Evolutionary conservation across 2,329 filamentous ascomycete species (phyloP).

Genomic region (Apiospora koreana): DNA sequence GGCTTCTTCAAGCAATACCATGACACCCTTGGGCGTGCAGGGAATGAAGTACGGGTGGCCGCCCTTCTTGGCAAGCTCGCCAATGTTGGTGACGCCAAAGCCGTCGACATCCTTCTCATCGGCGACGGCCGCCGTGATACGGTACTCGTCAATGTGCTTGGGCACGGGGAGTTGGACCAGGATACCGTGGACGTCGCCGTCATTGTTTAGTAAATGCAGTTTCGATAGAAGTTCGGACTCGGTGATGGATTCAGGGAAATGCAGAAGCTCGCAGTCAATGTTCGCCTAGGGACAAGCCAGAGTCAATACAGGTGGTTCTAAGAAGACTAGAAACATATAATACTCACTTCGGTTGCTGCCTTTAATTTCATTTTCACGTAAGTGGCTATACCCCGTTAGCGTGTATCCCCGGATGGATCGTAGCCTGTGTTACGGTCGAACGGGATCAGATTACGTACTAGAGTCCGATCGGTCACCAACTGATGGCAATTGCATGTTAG

Average conservation of each 20-base stretch:
- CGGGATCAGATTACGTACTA: conserved; percentile 54
- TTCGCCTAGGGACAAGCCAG: conserved; percentile 64
- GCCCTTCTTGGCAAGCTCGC: conserved; percentile 93
- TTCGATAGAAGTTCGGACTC: conserved; percentile 85
- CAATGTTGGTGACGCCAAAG: conserved; percentile 92
- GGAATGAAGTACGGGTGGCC: conserved; percentile 87
- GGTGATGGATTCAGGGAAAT: conserved; percentile 77
- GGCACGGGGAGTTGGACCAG: conserved; percentile 92
- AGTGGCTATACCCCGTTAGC: conserved; percentile 59
- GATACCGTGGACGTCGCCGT: conserved; percentile 84
- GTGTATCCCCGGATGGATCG: not conserved
- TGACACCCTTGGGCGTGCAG: conserved; percentile 96
- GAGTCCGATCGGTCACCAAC: conserved; percentile 94
- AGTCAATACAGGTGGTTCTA: not conserved
- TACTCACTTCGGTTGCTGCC: conserved; percentile 71
- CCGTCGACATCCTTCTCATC: conserved; percentile 98
- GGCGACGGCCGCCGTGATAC: conserved; percentile 84
- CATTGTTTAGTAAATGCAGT: conserved; percentile 82
- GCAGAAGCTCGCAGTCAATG: conserved; percentile 83
- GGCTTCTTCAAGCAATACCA: conserved; percentile 83
- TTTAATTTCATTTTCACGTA: conserved; percentile 99
- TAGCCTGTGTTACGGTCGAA: not conserved
- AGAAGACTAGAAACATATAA: conserved; percentile 45
- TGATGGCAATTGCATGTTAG: conserved; percentile 35
- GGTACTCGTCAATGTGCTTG: conserved; percentile 85